Evolutionary conservation across 805 yeast species (phyloP), one percentile per base, ranked within the genome.

Genomic region (Maudiozyma turicensis): DNA sequence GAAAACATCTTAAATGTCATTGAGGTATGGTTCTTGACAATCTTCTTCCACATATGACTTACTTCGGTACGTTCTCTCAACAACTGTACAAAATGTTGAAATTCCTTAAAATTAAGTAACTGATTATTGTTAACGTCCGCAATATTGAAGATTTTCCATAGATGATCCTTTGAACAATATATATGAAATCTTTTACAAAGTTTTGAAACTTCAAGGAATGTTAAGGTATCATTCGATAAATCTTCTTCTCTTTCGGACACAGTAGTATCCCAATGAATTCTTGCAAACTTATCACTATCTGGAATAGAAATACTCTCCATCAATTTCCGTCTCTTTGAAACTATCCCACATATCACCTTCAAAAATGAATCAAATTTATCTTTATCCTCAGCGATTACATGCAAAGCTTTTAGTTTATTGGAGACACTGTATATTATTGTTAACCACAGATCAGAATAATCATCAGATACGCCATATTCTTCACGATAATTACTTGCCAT

Each of bases 401-500:
- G 96, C 47, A 93, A 64, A 0, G 90, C 85, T 57, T 87, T 86
- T 43, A 87, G 69, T 60, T 84, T 86, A 2, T 76, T 80, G 2
- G 76, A 71, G 6, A 75, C 72, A 53, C 78, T 77, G 60, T 87
- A 91, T 10, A 88, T 78, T 33, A 91, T 76, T 0, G 95, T 82
- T 0, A 87, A 74, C 99, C 99, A 91, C 8, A 77, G 66, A 10
- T 72, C 70, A 42, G 80, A 79, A 48, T 75, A 77, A 46, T 83
- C 88, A 35, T 78, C 69, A 1, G 89, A 77, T 1, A 88, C 76
- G 37, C 84, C 81, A 55, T 86, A 78, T 64, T 89, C 95, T 60
- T 90, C 96, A 52, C 96, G 69, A 61, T 89, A 91, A 55, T 87
- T 86, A 35, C 77, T 75, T 1, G 96, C 96, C 57, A 84, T 86